phyloP scores from a whole-genome alignment of 345 rosid species.

The Corchorus olitorius region DNA sequence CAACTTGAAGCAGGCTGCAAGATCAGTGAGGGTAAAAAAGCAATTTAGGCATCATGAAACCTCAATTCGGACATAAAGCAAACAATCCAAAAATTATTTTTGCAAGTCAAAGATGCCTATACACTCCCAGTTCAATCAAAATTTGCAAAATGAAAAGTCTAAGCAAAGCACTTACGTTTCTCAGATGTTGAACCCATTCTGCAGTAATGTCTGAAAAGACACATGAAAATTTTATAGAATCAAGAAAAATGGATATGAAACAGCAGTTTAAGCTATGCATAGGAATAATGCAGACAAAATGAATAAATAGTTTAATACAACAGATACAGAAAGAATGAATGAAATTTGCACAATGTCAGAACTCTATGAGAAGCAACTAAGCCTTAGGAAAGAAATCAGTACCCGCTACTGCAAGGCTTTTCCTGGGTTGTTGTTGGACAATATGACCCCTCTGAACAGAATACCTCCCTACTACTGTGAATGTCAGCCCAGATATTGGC shows the following conservation, averaged over 20 bases:
- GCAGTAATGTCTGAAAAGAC: constrained; percentile 74
- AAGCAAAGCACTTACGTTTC: constrained; percentile 49
- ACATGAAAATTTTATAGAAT: constrained; percentile 13
- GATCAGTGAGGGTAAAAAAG: constrained; percentile 27
- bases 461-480: constrained; percentile 60
- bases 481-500: constrained; percentile 94
- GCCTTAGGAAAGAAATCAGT: constrained; percentile 31
- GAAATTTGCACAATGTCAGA: background rate
- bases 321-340: background rate
- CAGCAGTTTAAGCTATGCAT: background rate
- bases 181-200: constrained; percentile 78
- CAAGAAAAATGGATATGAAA: constrained; percentile 12
- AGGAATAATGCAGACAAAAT: background rate
- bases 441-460: constrained; percentile 69
- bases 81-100: background rate
- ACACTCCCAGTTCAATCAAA: background rate
- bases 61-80: background rate
- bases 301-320: background rate
- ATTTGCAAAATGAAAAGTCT: constrained; percentile 2
- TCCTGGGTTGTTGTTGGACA: constrained; percentile 52
- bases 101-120: background rate
- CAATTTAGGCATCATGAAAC: constrained; percentile 3
- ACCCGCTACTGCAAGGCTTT: constrained; percentile 59
- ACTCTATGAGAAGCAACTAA: constrained; percentile 16
- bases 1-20: constrained; percentile 84